Evolutionary conservation across 2,329 filamentous ascomycete genomes (phyloP), one percentile per base, ranked within the genome.

Genomic region (Colletotrichum sp.): DNA sequence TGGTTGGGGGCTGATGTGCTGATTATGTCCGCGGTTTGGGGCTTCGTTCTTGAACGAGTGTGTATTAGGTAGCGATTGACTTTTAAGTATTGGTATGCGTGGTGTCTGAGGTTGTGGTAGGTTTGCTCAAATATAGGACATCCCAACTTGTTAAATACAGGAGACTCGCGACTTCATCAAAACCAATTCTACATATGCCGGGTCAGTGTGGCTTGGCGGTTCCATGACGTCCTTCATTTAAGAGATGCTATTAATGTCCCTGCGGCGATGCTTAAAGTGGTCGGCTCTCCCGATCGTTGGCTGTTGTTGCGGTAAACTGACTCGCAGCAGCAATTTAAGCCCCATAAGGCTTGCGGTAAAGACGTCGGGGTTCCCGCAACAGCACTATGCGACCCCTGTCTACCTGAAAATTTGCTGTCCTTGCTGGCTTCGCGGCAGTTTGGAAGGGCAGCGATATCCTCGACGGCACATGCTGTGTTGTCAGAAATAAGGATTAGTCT

Each of bases 161-260:
- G 36, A 24, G 29, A 34, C n/a, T 15, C 51, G 9, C 29, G 8
- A 62, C 21, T 24, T 24, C 8, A 43, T 24, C 15, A 27, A 33
- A 43, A n/a, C 6, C 13, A 36, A 24, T 43, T 27, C 43, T 13
- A 24, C 21, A 15, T 29, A 43, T 21, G 33, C 21, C n/a, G 31
- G 33, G n/a, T 7, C 54, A 34, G 9, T 59, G 65, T 67, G 54
- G 34, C 65, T 67, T 58, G 65, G 65, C 65, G 65, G 65, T 27
- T 55, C 65, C 65, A 27, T 57, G 27, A 31, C 58, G 24, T 27
- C 65, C 51, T 67, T 67, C 54, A 59, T 67, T 59, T 67, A 67
- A 67, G 21, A 15, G 33, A 29, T 67, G 27, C 65, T 67, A 67
- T 67, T 47, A 67, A 59, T 59, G 65, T 31, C 54, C 11, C 27